Base-by-base conservation (phyloP, 768 basidiomycete species). In the Tulasnella sp. region DNA sequence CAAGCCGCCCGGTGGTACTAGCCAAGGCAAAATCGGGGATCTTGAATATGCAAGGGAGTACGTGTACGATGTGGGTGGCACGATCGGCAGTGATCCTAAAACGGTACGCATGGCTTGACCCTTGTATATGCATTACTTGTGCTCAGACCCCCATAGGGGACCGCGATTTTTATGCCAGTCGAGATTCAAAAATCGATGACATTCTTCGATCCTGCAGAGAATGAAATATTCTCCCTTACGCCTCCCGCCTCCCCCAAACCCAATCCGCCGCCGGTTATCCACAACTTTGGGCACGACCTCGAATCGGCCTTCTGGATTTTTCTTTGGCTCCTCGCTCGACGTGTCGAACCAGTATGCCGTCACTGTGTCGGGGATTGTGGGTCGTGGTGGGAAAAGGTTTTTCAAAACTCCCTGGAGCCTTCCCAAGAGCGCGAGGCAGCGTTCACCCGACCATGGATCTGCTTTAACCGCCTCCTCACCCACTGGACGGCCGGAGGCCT, bases 101-200 rank as follows among this genome's bases (percentile, higher is more conserved):
- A 50, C 49, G 49, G 35, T 50, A 32, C 31, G 49, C 21, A 50
- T 12, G 48, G 23, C 49, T 29, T 32, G 27, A n/a, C 2, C 23
- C 21, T 32, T 5, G 19, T 14, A 6, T 50, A 32, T 29, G 21
- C n/a, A 4, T 23, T 23, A n/a, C 8, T 11, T n/a, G 25, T 19
- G n/a, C 21, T 9, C 46, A 6, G 9, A 7, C 8, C 19, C 9
- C 8, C 21, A 6, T 23, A 49, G 46, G 46, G 46, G 14, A 50
- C 49, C n/a, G 49, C 49, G n/a, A 27, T 32, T n/a, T 50, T 50
- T 17, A 50, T 50, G 49, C 9, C 49, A 14, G 27, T 50, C 11
- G 49, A 50, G 32, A 50, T 50, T 32, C 49, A 50, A 31, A 37
- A n/a, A 21, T n/a, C n/a, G n/a, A n/a, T n/a, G n/a, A n/a, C n/a